Conservation (phyloP, 768 basidiomycete genomes). For the Mycena floridula region DNA sequence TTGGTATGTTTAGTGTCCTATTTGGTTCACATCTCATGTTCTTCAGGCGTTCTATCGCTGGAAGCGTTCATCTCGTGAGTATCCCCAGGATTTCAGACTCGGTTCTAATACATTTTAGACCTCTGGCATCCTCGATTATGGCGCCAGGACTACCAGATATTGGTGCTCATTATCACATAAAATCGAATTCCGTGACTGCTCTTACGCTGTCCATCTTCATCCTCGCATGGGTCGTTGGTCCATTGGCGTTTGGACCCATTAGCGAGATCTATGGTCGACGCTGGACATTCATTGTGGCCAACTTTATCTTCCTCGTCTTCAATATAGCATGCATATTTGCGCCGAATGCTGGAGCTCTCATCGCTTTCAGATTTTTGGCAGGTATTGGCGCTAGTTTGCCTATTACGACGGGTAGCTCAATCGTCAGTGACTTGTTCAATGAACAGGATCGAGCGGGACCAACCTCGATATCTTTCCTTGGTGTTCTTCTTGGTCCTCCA, state of each 20-base stretch:
- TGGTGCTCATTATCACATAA: slow-evolving; percentile 46
- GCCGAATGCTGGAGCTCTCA: slow-evolving; percentile 45
- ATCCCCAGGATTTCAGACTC: neutral
- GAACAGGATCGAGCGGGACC: slow-evolving; percentile 54
- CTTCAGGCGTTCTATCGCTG: neutral
- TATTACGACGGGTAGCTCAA: slow-evolving; percentile 57
- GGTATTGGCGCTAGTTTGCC: slow-evolving; percentile 63
- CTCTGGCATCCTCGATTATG: slow-evolving; percentile 56
- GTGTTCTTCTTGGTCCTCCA: slow-evolving; percentile 44
- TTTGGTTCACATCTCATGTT: neutral
- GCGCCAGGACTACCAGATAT: slow-evolving; percentile 61
- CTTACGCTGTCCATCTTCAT: slow-evolving; percentile 65
- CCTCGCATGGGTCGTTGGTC: slow-evolving; percentile 54
- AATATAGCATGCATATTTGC: slow-evolving; percentile 67
- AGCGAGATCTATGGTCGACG: slow-evolving; percentile 72
- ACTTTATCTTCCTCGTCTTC: slow-evolving; percentile 56
- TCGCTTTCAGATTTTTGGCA: slow-evolving; percentile 56
- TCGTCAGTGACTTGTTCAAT: slow-evolving; percentile 61
- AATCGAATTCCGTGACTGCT: slow-evolving; percentile 42
- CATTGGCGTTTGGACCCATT: slow-evolving; percentile 58
- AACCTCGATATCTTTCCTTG: slow-evolving; percentile 64
- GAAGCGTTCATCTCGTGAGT: neutral
- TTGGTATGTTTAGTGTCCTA: neutral
- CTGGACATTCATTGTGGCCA: slow-evolving; percentile 67
- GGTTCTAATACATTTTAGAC: slow-evolving; percentile 45